phyloP scores from a whole-genome alignment of 1,284 basidiomycete species.

The Tylopilus sp. region DNA sequence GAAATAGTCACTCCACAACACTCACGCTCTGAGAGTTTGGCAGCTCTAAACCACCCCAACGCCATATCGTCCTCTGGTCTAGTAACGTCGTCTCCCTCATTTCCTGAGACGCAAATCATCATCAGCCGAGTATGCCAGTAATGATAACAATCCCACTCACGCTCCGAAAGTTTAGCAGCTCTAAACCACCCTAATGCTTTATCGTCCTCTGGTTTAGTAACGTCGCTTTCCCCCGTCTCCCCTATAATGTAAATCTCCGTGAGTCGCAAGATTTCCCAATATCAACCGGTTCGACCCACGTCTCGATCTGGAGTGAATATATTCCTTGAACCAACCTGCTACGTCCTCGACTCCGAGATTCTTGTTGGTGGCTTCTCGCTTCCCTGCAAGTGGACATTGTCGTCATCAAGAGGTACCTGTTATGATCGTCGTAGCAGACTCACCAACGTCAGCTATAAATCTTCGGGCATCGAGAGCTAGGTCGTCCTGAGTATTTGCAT shows the following conservation, averaged over 20 bases:
- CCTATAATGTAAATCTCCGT: neutral
- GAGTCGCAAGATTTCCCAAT: neutral
- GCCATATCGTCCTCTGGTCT: neutral
- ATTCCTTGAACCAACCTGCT: neutral
- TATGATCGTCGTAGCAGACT: neutral
- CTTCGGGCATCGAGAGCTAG: constrained; percentile 17
- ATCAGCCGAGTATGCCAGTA: neutral
- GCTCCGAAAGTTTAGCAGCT: neutral
- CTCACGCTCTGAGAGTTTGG: constrained; percentile 11
- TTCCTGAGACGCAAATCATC: neutral
- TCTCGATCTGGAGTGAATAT: neutral
- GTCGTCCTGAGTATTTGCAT: constrained; percentile 3
- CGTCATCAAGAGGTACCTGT: neutral
- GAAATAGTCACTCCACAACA: neutral
- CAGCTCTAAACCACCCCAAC: neutral
- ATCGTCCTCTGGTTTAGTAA: neutral
- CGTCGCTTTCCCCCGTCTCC: neutral
- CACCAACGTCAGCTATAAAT: constrained; percentile 7
- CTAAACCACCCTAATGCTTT: neutral
- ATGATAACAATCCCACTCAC: constrained; percentile 8
- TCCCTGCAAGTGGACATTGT: neutral
- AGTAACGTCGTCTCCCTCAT: neutral
- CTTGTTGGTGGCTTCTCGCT: neutral
- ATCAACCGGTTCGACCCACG: neutral
- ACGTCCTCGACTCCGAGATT: neutral